phyloP scores from a whole-genome alignment of 2,329 filamentous ascomycete species.

The Chalaropsis thielavioides region DNA sequence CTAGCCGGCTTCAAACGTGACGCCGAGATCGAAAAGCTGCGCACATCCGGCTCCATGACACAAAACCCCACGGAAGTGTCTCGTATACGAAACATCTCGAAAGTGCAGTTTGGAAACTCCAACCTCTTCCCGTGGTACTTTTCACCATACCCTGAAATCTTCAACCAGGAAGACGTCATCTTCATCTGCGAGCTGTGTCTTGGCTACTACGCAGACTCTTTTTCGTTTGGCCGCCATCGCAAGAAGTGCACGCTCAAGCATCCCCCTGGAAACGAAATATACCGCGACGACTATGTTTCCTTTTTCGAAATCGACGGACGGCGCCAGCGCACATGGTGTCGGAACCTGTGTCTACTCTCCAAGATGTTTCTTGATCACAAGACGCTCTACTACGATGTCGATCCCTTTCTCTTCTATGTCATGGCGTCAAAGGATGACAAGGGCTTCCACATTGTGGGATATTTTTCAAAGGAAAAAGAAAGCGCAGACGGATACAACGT shows the following conservation, averaged over 20 bases:
- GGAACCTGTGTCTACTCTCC: slow-evolving; percentile 83
- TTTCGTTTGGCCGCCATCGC: slow-evolving; percentile 73
- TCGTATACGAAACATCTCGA: slow-evolving; percentile 85
- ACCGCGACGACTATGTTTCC: slow-evolving; percentile 81
- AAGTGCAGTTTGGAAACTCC: slow-evolving; percentile 81
- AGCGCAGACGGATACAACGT: slow-evolving; percentile 95
- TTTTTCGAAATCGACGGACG: slow-evolving; percentile 97
- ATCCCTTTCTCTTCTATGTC: slow-evolving; percentile 96
- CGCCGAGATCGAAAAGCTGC: slow-evolving; percentile 90
- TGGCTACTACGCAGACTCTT: slow-evolving; percentile 71
- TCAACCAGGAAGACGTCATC: slow-evolving; percentile 76
- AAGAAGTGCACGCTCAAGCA: slow-evolving; percentile 82
- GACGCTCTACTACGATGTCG: slow-evolving; percentile 98
- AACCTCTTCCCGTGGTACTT: slow-evolving; percentile 99
- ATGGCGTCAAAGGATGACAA: slow-evolving; percentile 84
- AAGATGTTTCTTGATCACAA: slow-evolving; percentile 98
- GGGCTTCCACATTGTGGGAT: slow-evolving; percentile 94
- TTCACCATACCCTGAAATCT: slow-evolving; percentile 84
- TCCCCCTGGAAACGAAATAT: slow-evolving; percentile 95
- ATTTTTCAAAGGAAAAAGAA: slow-evolving; percentile 98
- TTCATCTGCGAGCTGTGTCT: slow-evolving; percentile 98
- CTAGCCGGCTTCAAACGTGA: slow-evolving; percentile 54
- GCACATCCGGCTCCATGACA: slow-evolving; percentile 93
- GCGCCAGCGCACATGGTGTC: slow-evolving; percentile 88
- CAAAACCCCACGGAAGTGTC: slow-evolving; percentile 96